These are phyloP conservation scores for Magnolia kwangsiensis DNA, from an alignment of 164 flowering plant genomes.

Conservation along the genomic window DNA sequence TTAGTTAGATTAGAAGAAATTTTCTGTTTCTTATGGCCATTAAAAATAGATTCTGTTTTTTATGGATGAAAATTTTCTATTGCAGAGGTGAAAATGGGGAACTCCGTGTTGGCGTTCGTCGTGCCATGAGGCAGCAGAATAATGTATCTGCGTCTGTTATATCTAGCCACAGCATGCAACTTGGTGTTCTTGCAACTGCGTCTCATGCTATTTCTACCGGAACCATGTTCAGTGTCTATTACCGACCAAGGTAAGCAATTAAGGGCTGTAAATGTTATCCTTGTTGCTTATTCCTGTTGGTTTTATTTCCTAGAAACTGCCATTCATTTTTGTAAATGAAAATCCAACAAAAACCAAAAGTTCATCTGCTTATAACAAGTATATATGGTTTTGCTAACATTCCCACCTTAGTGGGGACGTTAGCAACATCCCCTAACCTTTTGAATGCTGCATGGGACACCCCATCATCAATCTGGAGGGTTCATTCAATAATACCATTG, in stretches of 20 bases:
- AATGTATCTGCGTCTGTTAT: conserved; percentile 38
- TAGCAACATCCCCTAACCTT: neutral
- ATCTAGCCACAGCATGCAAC: conserved; percentile 56
- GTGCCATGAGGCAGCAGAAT: conserved; percentile 27
- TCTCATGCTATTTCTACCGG: conserved; percentile 52
- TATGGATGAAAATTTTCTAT: too few species aligned
- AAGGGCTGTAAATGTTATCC: neutral
- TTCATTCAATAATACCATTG: too few species aligned
- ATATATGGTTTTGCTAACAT: neutral
- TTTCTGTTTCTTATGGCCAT: neutral
- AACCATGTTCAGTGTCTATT: conserved; percentile 47
- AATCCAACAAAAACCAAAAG: neutral
- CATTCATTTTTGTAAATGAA: neutral
- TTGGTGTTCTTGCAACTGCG: conserved; percentile 56
- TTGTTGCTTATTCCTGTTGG: neutral
- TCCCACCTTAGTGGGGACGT: neutral
- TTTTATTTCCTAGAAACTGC: neutral
- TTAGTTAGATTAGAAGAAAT: neutral
- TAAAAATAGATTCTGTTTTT: neutral
- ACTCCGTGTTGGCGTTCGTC: conserved; percentile 54
- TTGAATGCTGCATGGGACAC: neutral
- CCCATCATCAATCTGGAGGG: too few species aligned
- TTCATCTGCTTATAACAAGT: neutral
- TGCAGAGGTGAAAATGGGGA: conserved; percentile 56
- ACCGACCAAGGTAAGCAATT: conserved; percentile 51